These are phyloP conservation scores for Penicillium cinerascens DNA, from an alignment of 495 filamentous ascomycete species.

Conservation along the genomic window DNA sequence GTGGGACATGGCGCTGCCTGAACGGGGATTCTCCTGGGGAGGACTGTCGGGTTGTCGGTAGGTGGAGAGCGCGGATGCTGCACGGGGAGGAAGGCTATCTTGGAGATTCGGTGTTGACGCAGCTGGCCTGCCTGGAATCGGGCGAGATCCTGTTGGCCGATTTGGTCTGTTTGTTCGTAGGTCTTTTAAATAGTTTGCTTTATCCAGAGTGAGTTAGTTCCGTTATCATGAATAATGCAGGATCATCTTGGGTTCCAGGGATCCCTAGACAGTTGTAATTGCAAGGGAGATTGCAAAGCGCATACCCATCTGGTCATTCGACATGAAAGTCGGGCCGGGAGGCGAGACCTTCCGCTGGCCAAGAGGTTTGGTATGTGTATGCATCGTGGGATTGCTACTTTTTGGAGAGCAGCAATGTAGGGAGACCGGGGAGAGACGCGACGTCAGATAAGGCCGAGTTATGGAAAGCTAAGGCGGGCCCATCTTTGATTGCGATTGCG, in stretches of 20 bases:
- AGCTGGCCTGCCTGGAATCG: conserved; percentile 52
- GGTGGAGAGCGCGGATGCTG: conserved; percentile 46
- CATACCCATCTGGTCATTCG: conserved; percentile 81
- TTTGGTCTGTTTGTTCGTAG: conserved; percentile 74
- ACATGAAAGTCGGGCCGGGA: conserved; percentile 79
- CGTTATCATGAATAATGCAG: not conserved
- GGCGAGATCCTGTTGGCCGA: conserved; percentile 75
- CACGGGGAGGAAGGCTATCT: conserved; percentile 40
- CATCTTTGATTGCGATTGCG: conserved; percentile 3
- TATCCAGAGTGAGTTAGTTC: conserved; percentile 9
- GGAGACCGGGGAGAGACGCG: conserved; percentile 4
- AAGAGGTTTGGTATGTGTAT: conserved; percentile 37
- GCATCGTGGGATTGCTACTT: conserved; percentile 25
- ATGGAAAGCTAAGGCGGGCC: too few species aligned
- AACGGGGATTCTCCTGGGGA: conserved; percentile 36
- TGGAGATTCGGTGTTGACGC: conserved; percentile 37
- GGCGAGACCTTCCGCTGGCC: conserved; percentile 61
- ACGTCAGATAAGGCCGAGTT: conserved; percentile 12
- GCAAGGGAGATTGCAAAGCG: conserved; percentile 8
- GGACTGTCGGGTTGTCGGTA: conserved; percentile 19
- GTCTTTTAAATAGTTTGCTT: conserved; percentile 72
- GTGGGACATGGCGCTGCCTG: conserved; percentile 50
- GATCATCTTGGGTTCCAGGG: not conserved
- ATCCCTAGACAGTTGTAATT: not conserved
- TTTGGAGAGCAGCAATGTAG: not conserved